Evolutionary conservation across 1,284 basidiomycete species (phyloP).

Genomic region (Hortiboletus rubellus): DNA sequence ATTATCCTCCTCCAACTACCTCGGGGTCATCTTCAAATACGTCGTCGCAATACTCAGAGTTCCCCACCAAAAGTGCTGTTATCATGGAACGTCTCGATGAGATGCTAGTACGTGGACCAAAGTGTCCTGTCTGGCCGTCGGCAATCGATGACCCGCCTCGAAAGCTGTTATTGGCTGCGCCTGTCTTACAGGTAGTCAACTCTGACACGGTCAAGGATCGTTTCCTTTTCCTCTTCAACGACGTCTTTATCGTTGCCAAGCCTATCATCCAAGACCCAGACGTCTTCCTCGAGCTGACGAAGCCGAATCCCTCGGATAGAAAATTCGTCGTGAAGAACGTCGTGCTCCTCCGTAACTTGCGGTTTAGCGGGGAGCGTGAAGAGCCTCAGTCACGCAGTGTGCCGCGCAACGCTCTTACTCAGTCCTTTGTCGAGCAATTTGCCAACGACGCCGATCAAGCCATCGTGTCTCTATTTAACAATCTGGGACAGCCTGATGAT

Average conservation of each 20-base stretch:
- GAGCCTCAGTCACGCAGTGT: constrained; percentile 50
- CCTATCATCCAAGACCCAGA: constrained; percentile 66
- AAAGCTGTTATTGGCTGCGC: constrained; percentile 79
- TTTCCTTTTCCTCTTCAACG: constrained; percentile 93
- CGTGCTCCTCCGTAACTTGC: constrained; percentile 73
- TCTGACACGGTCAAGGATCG: constrained; percentile 94
- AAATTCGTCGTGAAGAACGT: constrained; percentile 89
- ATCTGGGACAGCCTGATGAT: constrained; percentile 59
- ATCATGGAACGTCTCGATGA: constrained; percentile 71
- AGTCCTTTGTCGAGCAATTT: constrained; percentile 75
- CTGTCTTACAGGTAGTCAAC: constrained; percentile 93
- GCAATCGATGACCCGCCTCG: constrained; percentile 85
- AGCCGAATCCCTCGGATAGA: constrained; percentile 71
- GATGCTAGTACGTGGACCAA: constrained; percentile 59
- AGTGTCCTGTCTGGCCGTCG: constrained; percentile 60
- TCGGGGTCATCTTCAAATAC: constrained; percentile 49
- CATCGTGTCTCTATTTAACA: constrained; percentile 62
- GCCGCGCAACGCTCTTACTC: constrained; percentile 58
- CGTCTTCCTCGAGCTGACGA: constrained; percentile 54
- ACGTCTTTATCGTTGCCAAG: constrained; percentile 87
- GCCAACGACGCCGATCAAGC: constrained; percentile 71
- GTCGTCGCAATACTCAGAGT: constrained; percentile 45
- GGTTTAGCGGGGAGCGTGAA: constrained; percentile 64
- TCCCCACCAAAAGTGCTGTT: constrained; percentile 40
- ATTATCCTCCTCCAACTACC: constrained; percentile 42